Percentiles rank a stretch among this genome's conserved stretches.
Evolutionary conservation across 768 basidiomycete genomes (phyloP).

Genomic region (Auricularia sp.): DNA sequence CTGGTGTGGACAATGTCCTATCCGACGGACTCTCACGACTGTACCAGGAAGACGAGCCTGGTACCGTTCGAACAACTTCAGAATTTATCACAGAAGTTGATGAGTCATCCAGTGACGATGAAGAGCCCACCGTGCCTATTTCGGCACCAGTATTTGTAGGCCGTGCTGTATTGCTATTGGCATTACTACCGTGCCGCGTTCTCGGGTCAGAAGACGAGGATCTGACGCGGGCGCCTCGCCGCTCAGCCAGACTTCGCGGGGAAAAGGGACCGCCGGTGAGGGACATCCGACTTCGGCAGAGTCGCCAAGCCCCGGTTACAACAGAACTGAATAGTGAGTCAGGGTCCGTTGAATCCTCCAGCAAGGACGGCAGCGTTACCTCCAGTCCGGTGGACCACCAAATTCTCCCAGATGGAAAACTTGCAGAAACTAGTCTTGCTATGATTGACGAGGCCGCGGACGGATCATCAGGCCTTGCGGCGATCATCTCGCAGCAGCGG

Average conservation of each 20-base stretch:
- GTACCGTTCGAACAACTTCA: conserved; percentile 1
- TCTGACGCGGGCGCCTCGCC: background rate
- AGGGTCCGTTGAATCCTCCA: background rate
- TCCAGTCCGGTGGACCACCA: too few species aligned
- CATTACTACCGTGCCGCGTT: background rate
- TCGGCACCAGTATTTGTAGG: background rate
- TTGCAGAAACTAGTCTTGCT: too few species aligned
- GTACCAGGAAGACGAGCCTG: conserved; percentile 5
- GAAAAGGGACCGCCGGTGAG: background rate
- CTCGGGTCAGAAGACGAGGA: background rate
- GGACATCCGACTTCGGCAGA: background rate
- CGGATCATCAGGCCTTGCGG: too few species aligned
- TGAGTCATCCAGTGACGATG: background rate
- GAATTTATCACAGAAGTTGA: background rate
- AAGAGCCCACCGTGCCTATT: background rate
- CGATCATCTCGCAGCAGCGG: background rate
- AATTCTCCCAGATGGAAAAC: too few species aligned
- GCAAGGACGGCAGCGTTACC: too few species aligned
- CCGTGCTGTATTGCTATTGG: background rate
- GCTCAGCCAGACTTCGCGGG: background rate
- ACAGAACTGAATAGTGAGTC: background rate
- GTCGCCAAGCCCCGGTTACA: background rate
- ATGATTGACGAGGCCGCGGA: too few species aligned
- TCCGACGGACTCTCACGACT: conserved; percentile 18
- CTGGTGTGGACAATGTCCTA: conserved; percentile 21